Percentiles rank a stretch among this genome's conserved stretches.
phyloP scores from a whole-genome alignment of 2,329 filamentous ascomycete species.

The Clarireedia monteithiana region DNA sequence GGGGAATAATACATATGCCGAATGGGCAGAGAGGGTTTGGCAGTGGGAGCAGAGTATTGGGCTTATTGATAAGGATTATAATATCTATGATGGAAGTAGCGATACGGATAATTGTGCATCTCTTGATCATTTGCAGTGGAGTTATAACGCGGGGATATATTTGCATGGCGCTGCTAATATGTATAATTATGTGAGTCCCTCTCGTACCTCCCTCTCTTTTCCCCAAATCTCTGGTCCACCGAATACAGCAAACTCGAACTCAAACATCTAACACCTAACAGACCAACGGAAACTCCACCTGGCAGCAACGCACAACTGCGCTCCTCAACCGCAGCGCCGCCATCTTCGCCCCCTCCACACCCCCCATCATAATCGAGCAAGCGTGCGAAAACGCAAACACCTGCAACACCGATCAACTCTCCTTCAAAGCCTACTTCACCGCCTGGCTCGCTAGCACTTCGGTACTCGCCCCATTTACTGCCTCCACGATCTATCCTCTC shows the following conservation, averaged over 20 bases:
- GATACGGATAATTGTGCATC: conserved; percentile 48
- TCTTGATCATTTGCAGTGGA: conserved; percentile 57
- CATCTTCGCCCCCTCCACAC: conserved; percentile 43
- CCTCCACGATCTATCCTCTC: conserved; percentile 42
- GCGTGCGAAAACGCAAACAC: conserved; percentile 50
- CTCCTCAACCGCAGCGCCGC: conserved; percentile 44
- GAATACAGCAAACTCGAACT: neutral
- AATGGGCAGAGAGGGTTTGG: conserved; percentile 71
- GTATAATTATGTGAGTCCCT: conserved; percentile 37
- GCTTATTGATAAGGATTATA: conserved; percentile 47
- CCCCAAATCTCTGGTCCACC: neutral
- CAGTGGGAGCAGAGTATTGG: conserved; percentile 54
- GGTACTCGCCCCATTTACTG: conserved; percentile 55
- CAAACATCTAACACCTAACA: conserved; percentile 8
- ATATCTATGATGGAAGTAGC: conserved; percentile 53
- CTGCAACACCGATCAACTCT: conserved; percentile 55
- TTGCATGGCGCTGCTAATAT: conserved; percentile 47
- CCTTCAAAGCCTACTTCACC: conserved; percentile 56
- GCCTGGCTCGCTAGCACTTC: conserved; percentile 55
- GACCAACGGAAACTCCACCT: conserved; percentile 33
- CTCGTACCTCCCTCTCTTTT: neutral
- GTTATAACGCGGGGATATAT: conserved; percentile 62
- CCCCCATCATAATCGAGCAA: conserved; percentile 35
- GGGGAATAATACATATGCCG: conserved; percentile 64
- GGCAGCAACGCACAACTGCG: conserved; percentile 50